Conservation (phyloP, 768 basidiomycete species). For the Tulasnella sp. region DNA sequence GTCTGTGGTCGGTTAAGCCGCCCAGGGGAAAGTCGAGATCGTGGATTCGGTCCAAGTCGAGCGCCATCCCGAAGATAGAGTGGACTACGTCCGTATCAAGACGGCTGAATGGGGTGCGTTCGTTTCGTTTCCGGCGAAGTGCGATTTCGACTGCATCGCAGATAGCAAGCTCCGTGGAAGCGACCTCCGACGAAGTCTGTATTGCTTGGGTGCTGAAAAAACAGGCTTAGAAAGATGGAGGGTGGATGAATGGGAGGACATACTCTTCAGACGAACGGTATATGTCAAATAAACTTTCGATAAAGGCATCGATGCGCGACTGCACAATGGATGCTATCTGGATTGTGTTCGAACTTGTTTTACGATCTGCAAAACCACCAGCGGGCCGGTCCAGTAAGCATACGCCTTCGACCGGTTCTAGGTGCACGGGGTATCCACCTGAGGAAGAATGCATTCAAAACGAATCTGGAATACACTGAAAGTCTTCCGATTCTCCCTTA, state of each 20-base stretch:
- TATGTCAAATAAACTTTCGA: background rate
- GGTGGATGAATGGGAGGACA: background rate
- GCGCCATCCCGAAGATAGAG: background rate
- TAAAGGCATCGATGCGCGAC: background rate
- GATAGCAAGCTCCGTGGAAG: background rate
- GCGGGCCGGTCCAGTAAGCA: no score
- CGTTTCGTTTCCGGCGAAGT: background rate
- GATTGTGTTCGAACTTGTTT: no score
- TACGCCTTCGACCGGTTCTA: no score
- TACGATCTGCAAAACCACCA: no score
- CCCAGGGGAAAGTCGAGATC: background rate
- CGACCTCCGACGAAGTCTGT: background rate
- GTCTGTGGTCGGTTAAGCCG: background rate
- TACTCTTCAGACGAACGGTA: background rate
- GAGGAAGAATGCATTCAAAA: no score
- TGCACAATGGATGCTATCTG: background rate
- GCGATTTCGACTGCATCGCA: background rate
- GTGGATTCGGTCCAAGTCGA: background rate
- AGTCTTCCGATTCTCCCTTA: no score
- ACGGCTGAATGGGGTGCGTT: background rate
- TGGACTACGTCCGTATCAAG: background rate
- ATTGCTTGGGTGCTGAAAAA: background rate
- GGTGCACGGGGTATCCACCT: no score
- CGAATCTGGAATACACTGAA: no score
- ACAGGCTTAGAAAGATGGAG: background rate